Evolutionary conservation across 2,329 filamentous ascomycete genomes (phyloP).

Genomic region (Venturia oleaginea): DNA sequence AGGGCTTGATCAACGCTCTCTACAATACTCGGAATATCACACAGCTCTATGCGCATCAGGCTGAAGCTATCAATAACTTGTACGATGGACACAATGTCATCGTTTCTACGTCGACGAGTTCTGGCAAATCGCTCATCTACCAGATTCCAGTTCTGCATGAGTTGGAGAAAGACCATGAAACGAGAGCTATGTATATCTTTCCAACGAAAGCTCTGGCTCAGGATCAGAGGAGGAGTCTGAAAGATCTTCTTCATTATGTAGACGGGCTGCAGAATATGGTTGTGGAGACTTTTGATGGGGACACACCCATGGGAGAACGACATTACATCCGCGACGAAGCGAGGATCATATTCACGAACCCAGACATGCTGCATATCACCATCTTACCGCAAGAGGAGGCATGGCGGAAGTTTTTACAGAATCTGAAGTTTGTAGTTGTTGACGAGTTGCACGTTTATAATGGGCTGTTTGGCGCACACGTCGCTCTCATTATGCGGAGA

Average conservation of each 20-base stretch:
- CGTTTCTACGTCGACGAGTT: slow-evolving; percentile 89
- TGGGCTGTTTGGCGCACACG: slow-evolving; percentile 84
- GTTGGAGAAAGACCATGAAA: slow-evolving; percentile 65
- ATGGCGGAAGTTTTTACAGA: slow-evolving; percentile 83
- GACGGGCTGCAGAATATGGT: slow-evolving; percentile 63
- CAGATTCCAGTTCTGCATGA: slow-evolving; percentile 86
- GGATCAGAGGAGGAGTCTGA: slow-evolving; percentile 82
- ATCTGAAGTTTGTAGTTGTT: slow-evolving; percentile 79
- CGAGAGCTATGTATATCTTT: slow-evolving; percentile 94
- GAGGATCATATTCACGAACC: slow-evolving; percentile 92
- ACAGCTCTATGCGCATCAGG: slow-evolving; percentile 81
- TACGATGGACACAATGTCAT: slow-evolving; percentile 79
- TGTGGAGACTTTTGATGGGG: slow-evolving; percentile 92
- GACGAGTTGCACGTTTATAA: slow-evolving; percentile 92
- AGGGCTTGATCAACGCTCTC: slow-evolving; percentile 87
- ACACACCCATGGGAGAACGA: slow-evolving; percentile 74
- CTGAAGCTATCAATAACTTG: slow-evolving; percentile 84
- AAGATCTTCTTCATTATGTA: slow-evolving; percentile 76
- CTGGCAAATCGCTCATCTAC: slow-evolving; percentile 96
- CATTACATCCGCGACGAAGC: slow-evolving; percentile 78
- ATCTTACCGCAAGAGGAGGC: slow-evolving; percentile 85
- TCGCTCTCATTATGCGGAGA: slow-evolving; percentile 89
- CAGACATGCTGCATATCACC: slow-evolving; percentile 93
- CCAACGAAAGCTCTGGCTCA: slow-evolving; percentile 95
- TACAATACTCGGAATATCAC: slow-evolving; percentile 88